Evolutionary conservation across 768 basidiomycete genomes (phyloP), one percentile per base, ranked within the genome.

Genomic region (Trametes sanguinea): DNA sequence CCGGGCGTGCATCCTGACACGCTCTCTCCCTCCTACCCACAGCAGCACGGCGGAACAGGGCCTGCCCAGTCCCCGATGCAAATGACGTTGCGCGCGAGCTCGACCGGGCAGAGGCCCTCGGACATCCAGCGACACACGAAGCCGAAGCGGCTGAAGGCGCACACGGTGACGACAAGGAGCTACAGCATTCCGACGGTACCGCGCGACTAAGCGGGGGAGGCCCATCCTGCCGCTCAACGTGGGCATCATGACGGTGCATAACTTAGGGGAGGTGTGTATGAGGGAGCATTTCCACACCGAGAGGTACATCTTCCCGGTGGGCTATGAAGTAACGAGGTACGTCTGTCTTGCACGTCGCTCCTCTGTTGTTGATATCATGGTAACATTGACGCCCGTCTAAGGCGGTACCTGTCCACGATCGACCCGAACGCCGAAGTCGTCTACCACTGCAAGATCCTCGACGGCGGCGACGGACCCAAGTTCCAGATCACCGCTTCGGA

Each of bases 271-370:
- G 54, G 85, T 93, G 6, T 91, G 89, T 69, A 85, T 87, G 85
- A 80, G 89, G 33, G 90, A 92, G 65, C 89, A 92, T 71, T 94
- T 92, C 69, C 89, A 92, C 71, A 92, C 92, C 0, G 91, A 94
- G 71, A 78, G 92, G 54, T 94, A 94, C 70, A 94, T 94, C 65
- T 94, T 92, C 68, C 92, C 92, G 9, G 88, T 93, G 43, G 90
- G 90, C 14, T 94, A 92, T 71, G 89, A 91, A 69, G 89, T 92
- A 5, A 88, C 85, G 4, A 82, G 91, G 90, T 89, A 44, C 51
- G 82, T 71, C 16, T 0, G 9, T 46, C 62, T 29, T 13, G 16
- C n/a, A 40, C 60, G 22, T 22, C 22, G 22, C 22, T 22, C 22
- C 22, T 22, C 22, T 22, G 22, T 22, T 22, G 22, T 22, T 22